Evolutionary conservation across 257 asterid genomes (phyloP), one percentile per base, ranked within the genome.

Genomic region (Solanum boliviense): DNA sequence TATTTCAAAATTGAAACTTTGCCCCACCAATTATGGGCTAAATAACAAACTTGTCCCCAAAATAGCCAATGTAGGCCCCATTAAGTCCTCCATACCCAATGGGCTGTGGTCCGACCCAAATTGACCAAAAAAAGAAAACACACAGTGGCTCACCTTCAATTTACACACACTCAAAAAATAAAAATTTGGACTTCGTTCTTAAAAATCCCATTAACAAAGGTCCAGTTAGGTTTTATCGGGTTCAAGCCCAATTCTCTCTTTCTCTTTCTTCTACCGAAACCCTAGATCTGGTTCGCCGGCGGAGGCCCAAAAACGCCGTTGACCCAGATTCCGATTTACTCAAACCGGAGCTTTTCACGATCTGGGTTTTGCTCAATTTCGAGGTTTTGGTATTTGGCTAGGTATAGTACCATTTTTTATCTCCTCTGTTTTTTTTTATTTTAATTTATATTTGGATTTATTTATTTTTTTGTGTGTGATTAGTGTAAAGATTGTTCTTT

Each of bases 231-330:
- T 87, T 72, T 60, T 39, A 44, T 41, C 89, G 89, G 91, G 90
- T 86, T 91, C 91, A 94, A 95, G 98, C 98, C 98, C 98, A 95
- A 95, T 92, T 89, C 52, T 74, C 90, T 62, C 72, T 56, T 90
- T 87, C 89, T 92, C 94, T 84, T 88, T 91, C 38, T 73, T 34
- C 90, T n/a, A 34, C 20, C 62, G 74, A 90, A 94, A 90, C 95
- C 98, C 97, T 94, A 94, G 96, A 96, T 90, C 92, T 89, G 91
- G 83, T 87, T 70, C 84, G 71, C 73, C 36, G 88, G 91, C 88
- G 89, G 76, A 35, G 74, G 83, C 89, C 90, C 93, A 86, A 67
- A 83, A 23, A 68, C 87, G 31, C 56, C 83, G 83, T 74, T 36
- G 83, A 74, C 52, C 48, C 83, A 21, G 48, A 74, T 74, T 74